phyloP scores from a whole-genome alignment of 768 basidiomycete genomes.

The Russula lepida region DNA sequence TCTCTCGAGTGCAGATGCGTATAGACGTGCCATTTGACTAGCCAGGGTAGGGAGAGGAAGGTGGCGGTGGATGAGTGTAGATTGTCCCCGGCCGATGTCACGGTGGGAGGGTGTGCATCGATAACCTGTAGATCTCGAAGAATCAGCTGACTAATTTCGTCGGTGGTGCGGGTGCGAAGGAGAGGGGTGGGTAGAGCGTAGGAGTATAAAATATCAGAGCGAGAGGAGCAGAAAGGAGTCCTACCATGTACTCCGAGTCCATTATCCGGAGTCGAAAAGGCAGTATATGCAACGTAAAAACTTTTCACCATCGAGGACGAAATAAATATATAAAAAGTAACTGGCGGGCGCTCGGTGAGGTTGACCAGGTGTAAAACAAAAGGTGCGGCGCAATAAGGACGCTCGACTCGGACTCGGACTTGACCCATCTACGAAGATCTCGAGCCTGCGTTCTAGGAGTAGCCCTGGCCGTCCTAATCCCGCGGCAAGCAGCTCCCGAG shows the following conservation, averaged over 20 bases:
- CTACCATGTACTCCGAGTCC: neutral
- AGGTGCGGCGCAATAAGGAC: neutral
- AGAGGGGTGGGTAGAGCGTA: neutral
- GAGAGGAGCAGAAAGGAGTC: neutral
- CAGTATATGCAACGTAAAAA: neutral
- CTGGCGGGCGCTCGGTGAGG: neutral
- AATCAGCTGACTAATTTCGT: neutral
- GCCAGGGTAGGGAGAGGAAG: constrained; percentile 5
- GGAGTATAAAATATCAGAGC: neutral
- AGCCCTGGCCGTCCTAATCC: neutral
- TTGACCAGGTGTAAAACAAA: neutral
- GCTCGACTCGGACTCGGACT: neutral
- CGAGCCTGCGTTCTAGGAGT: no score
- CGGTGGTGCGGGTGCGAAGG: neutral
- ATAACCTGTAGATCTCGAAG: neutral
- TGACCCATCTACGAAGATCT: no score
- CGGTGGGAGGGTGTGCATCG: neutral
- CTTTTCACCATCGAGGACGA: neutral
- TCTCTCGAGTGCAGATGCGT: constrained; percentile 1
- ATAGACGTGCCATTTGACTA: constrained; percentile 3
- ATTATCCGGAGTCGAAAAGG: neutral
- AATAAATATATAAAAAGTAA: neutral
- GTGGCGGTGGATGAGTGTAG: neutral
- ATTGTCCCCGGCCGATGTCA: neutral
- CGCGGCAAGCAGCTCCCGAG: neutral